Evolutionary conservation across 192 early-diverging fungal species (phyloP), one percentile per base, ranked within the genome.

Genomic region (Gigaspora rosea): DNA sequence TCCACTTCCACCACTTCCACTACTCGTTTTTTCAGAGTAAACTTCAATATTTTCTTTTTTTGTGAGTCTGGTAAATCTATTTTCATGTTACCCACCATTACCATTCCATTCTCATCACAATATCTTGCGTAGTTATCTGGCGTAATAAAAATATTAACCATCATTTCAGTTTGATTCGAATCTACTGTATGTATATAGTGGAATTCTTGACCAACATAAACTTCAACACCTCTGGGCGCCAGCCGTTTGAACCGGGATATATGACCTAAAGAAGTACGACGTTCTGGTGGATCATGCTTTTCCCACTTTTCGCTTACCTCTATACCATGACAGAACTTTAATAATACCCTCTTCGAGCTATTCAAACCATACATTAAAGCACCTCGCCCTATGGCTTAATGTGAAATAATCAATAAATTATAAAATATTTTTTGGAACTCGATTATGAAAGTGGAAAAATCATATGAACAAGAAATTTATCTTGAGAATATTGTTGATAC

Each of bases 361-460:
- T 76, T 66, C 7, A 76, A 47, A 16, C 75, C 75, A 11, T 59
- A 63, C 46, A 63, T 22, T 10, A 62, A 58, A 1, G 87, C 86
- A n/a, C 87, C 87, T 65, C 86, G 80, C n/a, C 82, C 84, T 4
- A 89, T 84, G 3, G 87, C 87, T 27, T 27, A 27, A 27, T 27
- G 27, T 27, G n/a, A n/a, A n/a, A n/a, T n/a, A 27, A 27, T 27
- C 27, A 27, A 27, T 27, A 27, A 27, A 27, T n/a, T 27, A 27
- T 27, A 27, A 0, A 27, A 27, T 1, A 27, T 27, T 27, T 27
- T 27, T 27, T 27, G 27, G 1, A 27, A 27, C 1, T 27, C 27
- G 1, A 27, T 27, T 27, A 27, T 27, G 27, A 27, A 27, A 27
- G 27, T 27, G 1, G n/a, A 27, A 27, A 27, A 27, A 27, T 27